Conservation (phyloP, 352 stramenopile species). For the Globisporangium spiculum region DNA sequence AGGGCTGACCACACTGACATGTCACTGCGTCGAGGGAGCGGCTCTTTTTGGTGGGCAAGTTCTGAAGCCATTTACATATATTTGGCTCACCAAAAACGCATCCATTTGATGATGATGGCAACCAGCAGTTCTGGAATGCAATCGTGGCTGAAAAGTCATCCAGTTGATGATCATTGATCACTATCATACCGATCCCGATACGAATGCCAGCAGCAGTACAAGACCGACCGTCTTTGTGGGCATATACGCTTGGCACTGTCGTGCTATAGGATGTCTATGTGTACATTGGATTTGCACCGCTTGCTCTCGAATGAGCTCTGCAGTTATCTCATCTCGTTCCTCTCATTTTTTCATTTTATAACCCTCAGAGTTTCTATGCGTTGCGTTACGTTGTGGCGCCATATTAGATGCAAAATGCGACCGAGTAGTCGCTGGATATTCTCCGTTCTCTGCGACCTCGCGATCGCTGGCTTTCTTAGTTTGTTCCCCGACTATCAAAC, state of each 20-base stretch:
- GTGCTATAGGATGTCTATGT: not conserved
- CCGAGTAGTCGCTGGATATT: not conserved
- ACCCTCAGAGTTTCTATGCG: no score
- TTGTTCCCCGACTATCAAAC: no score
- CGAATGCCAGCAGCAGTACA: not conserved
- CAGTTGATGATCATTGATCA: not conserved
- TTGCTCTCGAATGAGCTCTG: not conserved
- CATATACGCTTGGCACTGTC: not conserved
- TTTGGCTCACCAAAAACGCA: not conserved
- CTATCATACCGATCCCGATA: not conserved
- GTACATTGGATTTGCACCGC: not conserved
- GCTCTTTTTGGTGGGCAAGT: not conserved
- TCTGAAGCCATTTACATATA: not conserved
- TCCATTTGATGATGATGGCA: not conserved
- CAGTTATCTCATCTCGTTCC: not conserved
- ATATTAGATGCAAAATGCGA: not conserved
- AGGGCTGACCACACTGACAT: not conserved
- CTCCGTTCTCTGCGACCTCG: not conserved
- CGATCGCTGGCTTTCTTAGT: not conserved
- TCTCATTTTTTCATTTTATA: no score
- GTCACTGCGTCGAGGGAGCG: not conserved
- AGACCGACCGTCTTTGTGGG: not conserved
- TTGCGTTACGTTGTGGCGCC: not conserved
- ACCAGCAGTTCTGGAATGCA: not conserved
- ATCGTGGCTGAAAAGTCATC: not conserved